These are phyloP conservation scores for Neopestalotiopsis clavispora DNA, from an alignment of 2,329 filamentous ascomycete genomes.

Conservation along the genomic window DNA sequence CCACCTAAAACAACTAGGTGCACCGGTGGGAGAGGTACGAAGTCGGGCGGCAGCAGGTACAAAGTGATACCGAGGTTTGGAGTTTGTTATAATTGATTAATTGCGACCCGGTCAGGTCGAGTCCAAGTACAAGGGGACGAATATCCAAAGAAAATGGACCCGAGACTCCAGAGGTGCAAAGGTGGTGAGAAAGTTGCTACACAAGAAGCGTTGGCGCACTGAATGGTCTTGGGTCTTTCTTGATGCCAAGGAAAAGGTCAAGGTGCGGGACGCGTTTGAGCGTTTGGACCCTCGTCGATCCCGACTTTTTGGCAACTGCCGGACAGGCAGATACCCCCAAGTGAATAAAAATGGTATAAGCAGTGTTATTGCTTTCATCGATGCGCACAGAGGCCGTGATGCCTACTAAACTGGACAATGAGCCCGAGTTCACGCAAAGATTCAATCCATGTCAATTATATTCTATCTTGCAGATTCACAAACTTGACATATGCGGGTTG, in stretches of 20 bases:
- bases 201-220: slow-evolving; percentile 3
- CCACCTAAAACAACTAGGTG: not conserved
- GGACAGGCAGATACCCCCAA: not conserved
- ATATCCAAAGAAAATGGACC: not conserved
- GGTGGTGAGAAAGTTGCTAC: not conserved
- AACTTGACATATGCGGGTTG: not conserved
- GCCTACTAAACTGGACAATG: not conserved
- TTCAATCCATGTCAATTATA: not conserved
- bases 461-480: not conserved
- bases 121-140: not conserved
- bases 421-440: not conserved
- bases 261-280: slow-evolving; percentile 18
- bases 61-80: not conserved
- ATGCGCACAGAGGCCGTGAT: not conserved
- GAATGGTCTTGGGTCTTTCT: not conserved
- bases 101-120: not conserved
- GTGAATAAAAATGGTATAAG: not conserved
- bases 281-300: slow-evolving; percentile 13
- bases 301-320: slow-evolving; percentile 14
- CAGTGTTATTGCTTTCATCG: not conserved
- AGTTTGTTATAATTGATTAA: not conserved
- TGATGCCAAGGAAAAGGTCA: slow-evolving; percentile 1
- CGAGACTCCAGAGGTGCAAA: not conserved
- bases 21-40: not conserved
- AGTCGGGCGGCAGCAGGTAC: not conserved